Base-by-base conservation (phyloP, 495 filamentous ascomycete genomes). In the Entonaema liquescens region DNA sequence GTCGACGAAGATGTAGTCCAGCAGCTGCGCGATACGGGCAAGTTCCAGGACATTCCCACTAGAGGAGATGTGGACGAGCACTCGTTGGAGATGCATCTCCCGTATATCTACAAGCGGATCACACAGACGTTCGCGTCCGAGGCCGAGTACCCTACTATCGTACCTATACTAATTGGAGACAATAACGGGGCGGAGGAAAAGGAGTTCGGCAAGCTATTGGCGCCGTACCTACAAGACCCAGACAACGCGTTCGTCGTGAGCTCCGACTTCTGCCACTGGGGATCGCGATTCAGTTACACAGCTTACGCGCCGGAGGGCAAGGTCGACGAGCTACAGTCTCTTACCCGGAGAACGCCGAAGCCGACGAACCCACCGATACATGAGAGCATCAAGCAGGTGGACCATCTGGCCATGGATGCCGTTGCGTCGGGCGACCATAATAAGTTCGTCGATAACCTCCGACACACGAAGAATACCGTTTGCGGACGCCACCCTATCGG, bases 201-300 rank as follows among this genome's bases (percentile, higher is more conserved):
- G 61, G 77, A 81, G 26, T 92, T 90, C 67, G 95, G 93, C 0
- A 40, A 76, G 42, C 59, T 97, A 26, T 82, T 98, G n/a, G 89
- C 92, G 28, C 89, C 90, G 2, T 97, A 96, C 73, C 81, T 98
- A 7, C 83, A 85, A 40, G 91, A 97, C 76, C 88, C 89, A 3
- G 84, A 84, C 19, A 95, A 90, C 67, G 87, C 90, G 9, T 98
- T 97, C 77, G 87, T 98, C 69, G 86, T 98, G 59, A 92, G 89
- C 76, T 97, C 93, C 3, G 95, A 99, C 77, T 99, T 99, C 78
- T 97, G 95, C 67, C 95, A 99, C 80, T 99, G 95, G 95, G 95
- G 95, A 19, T 74, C 85, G 17, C 88, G 93, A 17, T 99, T 98
- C 79, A 84, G 84, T 38, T 99, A 98, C 78, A 94, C 92, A 40